Evolutionary conservation across 2,329 filamentous ascomycete species (phyloP).

Genomic region (Fusarium torreyae): DNA sequence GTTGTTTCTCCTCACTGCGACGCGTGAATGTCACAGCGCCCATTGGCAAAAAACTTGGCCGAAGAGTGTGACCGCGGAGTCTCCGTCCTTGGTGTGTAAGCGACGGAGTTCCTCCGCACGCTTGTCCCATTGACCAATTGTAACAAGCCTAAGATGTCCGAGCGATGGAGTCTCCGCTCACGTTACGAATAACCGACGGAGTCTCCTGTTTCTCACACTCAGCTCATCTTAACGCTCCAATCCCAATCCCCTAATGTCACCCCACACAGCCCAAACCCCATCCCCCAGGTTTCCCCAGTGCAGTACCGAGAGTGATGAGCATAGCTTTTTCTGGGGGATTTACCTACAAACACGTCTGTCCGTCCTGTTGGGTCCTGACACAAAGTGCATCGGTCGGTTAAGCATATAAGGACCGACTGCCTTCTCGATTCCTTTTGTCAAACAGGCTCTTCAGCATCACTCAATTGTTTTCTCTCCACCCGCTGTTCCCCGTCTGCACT

Average conservation of each 20-base stretch:
- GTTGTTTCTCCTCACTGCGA: neutral
- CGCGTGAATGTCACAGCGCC: constrained; percentile 5
- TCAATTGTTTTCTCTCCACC: neutral
- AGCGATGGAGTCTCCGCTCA: constrained; percentile 11
- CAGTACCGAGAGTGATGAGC: constrained; percentile 11
- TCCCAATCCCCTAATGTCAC: constrained; percentile 19
- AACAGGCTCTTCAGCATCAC: neutral
- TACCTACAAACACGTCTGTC: neutral
- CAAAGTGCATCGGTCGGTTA: neutral
- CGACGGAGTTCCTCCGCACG: constrained; percentile 25
- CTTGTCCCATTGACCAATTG: constrained; percentile 9
- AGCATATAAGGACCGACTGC: constrained; percentile 26
- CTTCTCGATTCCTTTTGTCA: neutral
- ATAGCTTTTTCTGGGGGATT: constrained; percentile 18
- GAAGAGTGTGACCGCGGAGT: constrained; percentile 21
- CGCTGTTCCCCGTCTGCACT: neutral
- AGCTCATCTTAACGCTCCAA: constrained; percentile 15
- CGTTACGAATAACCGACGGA: neutral
- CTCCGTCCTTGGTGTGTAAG: constrained; percentile 7
- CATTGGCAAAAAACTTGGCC: neutral
- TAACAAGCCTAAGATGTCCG: fast-evolving
- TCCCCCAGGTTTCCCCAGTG: constrained; percentile 40
- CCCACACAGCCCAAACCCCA: constrained; percentile 27
- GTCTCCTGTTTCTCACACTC: constrained; percentile 18
- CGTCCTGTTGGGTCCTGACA: constrained; percentile 7